These are phyloP conservation scores for Monilinia vaccinii-corymbosi DNA, from an alignment of 2,329 filamentous ascomycete genomes.

Conservation along the genomic window DNA sequence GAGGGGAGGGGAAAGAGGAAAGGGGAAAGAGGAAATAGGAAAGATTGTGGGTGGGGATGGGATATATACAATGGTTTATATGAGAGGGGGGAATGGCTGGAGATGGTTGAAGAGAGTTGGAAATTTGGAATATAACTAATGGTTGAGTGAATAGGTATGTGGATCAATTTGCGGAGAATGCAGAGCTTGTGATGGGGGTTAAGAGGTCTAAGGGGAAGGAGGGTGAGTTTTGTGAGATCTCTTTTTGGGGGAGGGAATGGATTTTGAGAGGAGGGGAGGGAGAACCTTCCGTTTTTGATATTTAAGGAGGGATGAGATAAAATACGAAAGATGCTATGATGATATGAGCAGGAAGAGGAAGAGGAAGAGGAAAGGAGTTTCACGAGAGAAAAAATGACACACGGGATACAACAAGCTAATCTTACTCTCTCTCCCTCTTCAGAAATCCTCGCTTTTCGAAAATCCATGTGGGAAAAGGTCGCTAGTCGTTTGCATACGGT, in stretches of 20 bases:
- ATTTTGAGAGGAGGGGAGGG: neutral
- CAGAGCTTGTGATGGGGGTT: slow-evolving; percentile 42
- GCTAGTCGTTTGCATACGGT: slow-evolving; percentile 37
- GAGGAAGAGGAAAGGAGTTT: too few species aligned
- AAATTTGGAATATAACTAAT: neutral
- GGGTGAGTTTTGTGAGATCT: slow-evolving; percentile 30
- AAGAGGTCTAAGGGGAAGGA: slow-evolving; percentile 37
- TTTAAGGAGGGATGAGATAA: neutral
- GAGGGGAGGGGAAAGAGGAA: too few species aligned
- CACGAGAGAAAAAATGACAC: neutral
- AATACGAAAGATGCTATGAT: neutral
- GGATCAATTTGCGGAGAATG: slow-evolving; percentile 32
- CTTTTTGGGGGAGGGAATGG: neutral
- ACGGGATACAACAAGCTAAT: neutral
- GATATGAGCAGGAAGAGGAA: too few species aligned
- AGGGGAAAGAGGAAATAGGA: too few species aligned
- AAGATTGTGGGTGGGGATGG: too few species aligned
- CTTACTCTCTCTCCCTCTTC: neutral
- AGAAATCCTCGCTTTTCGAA: slow-evolving; percentile 43
- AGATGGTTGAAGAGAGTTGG: too few species aligned
- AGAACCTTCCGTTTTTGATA: neutral
- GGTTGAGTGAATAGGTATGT: neutral
- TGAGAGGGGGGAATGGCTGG: too few species aligned
- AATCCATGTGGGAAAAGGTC: slow-evolving; percentile 44
- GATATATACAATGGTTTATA: too few species aligned